phyloP scores from a whole-genome alignment of 2,329 filamentous ascomycete species.

The Graphilbum sp. region DNA sequence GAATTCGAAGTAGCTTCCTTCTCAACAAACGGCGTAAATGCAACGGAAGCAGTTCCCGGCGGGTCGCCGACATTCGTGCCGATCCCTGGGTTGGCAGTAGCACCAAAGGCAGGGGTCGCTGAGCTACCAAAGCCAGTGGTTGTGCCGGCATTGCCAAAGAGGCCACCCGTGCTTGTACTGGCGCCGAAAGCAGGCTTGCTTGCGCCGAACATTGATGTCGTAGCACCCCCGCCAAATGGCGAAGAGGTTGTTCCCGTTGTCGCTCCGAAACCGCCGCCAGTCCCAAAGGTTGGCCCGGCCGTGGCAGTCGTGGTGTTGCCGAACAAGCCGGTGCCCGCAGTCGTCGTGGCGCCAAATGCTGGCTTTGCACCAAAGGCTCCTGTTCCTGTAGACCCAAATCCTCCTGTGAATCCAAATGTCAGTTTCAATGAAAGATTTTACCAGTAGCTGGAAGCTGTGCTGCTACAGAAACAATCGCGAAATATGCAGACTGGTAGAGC shows the following conservation, averaged over 20 bases:
- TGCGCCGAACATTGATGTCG: conserved; percentile 30
- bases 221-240: conserved; percentile 20
- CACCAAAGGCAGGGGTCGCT: conserved; percentile 11
- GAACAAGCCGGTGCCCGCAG: conserved; percentile 28
- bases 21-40: conserved; percentile 54
- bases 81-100: conserved; percentile 30
- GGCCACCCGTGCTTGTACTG: conserved; percentile 17
- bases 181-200: conserved; percentile 27
- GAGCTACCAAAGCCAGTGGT: conserved; percentile 23
- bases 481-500: background rate
- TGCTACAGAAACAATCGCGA: too few relatives aligned
- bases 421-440: too few relatives aligned
- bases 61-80: conserved; percentile 37
- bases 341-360: conserved; percentile 31
- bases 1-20: conserved; percentile 46
- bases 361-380: conserved; percentile 25
- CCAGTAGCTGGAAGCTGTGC: too few relatives aligned
- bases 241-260: conserved; percentile 16
- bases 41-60: conserved; percentile 52
- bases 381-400: conserved; percentile 12
- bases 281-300: conserved; percentile 18
- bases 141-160: conserved; percentile 28
- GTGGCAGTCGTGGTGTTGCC: conserved; percentile 22
- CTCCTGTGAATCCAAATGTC: conserved; percentile 8
- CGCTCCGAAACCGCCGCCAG: conserved; percentile 24